A percentile compares a stretch with the other conserved stretches of the same genome.
Conservation (phyloP, 768 basidiomycete genomes). For the Pisolithus microcarpus region DNA sequence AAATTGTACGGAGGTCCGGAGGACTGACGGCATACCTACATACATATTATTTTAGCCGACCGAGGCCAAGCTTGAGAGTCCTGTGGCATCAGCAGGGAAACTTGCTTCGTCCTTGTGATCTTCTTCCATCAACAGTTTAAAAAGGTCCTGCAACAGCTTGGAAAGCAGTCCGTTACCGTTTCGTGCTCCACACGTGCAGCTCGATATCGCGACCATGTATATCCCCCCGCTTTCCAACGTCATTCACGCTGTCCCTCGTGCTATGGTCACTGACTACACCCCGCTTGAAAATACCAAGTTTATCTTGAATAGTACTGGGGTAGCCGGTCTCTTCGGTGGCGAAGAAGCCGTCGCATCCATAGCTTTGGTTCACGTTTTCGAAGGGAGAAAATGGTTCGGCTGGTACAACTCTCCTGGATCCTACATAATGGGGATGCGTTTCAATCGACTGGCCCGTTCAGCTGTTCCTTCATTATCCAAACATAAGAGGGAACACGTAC, state of each 20-base stretch:
- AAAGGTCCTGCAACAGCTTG: too few relatives aligned
- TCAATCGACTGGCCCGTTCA: conserved; percentile 22
- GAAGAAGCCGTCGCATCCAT: conserved; percentile 33
- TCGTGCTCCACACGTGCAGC: too few relatives aligned
- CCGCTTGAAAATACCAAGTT: conserved; percentile 9
- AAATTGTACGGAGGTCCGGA: too few relatives aligned
- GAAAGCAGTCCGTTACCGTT: too few relatives aligned
- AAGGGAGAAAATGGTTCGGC: conserved; percentile 27
- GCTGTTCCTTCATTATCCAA: neutral
- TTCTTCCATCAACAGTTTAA: too few relatives aligned
- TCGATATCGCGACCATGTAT: too few relatives aligned
- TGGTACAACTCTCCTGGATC: conserved; percentile 34
- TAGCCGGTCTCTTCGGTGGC: conserved; percentile 32
- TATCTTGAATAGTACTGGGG: conserved; percentile 23
- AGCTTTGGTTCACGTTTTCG: conserved; percentile 28
- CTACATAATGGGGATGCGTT: conserved; percentile 27
- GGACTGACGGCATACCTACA: too few relatives aligned
- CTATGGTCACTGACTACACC: neutral
- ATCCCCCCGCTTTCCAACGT: too few relatives aligned
- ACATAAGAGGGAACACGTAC: neutral
- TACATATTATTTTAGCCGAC: too few relatives aligned
- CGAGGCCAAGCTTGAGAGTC: too few relatives aligned
- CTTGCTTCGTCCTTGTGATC: too few relatives aligned
- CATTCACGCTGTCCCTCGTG: neutral
- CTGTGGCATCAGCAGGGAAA: too few relatives aligned